Percentiles rank a stretch among this genome's conserved stretches.
phyloP scores from a whole-genome alignment of 148 eudicot species.

The Chenopodium suecicum region DNA sequence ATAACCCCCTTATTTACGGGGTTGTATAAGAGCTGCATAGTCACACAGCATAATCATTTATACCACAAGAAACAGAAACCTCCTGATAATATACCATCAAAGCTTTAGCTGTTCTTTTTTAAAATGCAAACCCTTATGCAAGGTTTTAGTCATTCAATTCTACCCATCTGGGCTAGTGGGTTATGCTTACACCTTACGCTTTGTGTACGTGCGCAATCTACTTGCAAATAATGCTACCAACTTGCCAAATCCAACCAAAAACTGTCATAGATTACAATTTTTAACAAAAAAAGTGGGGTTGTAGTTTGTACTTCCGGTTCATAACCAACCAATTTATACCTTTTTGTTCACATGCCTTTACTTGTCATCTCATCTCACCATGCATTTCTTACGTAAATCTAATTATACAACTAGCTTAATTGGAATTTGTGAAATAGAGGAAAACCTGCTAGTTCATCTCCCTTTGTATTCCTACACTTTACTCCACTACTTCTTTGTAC shows the following conservation, averaged over 20 bases:
- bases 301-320: neutral
- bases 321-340: neutral
- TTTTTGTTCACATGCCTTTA: neutral
- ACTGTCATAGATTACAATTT: neutral
- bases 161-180: neutral
- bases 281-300: neutral
- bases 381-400: neutral
- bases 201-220: too few relatives aligned
- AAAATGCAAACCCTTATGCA: neutral
- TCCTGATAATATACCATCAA: too few relatives aligned
- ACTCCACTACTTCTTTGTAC: too few relatives aligned
- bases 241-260: neutral
- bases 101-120: too few relatives aligned
- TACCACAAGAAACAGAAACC: too few relatives aligned
- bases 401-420: neutral
- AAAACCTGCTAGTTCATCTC: too few relatives aligned
- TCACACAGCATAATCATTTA: too few relatives aligned
- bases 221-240: neutral
- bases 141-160: neutral
- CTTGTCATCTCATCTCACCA: neutral
- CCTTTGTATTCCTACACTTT: too few relatives aligned
- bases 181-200: neutral
- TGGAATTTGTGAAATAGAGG: neutral
- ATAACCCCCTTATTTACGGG: too few relatives aligned
- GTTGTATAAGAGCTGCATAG: too few relatives aligned